Base-by-base conservation (phyloP, 768 basidiomycete genomes). In the Amanita inopinata region DNA sequence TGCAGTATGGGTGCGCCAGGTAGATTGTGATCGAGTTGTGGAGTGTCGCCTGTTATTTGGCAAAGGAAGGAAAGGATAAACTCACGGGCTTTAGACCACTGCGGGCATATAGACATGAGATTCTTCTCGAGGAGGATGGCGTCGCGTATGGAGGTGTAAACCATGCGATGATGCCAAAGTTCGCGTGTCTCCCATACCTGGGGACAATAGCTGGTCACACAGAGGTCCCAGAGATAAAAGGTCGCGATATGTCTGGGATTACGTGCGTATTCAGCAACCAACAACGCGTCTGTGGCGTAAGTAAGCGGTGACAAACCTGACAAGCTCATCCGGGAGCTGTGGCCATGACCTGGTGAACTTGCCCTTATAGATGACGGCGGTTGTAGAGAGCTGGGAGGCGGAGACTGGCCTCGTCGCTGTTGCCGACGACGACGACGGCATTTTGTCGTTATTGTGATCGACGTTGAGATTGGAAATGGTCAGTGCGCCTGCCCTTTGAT, bases 101-200 rank as follows among this genome's bases (percentile, higher is more conserved):
- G 53, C 0, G 74, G 73, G 53, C 76, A 80, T 47, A 83, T 64
- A 30, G 60, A 52, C 80, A 83, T 83, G 40, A 84, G 52, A 48
- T 66, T 67, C 53, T 55, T 62, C 50, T 83, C 80, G 15, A 83
- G 55, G 8, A 76, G 71, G 17, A 62, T 56, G 14, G 74, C 71
- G 63, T 83, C 78, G 56, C 81, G 79, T 50, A 84, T 58, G 34
- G 69, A 64, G 8, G 69, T 66, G 56, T 74, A 85, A 1, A 78
- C 71, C 60, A 81, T 73, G 46, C 79, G 65, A 7, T 69, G 66
- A 33, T 73, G 71, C 82, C 80, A 84, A 10, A 64, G 56, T 35
- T 76, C 71, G 43, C 66, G 70, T 32, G 57, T 44, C n/a, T 72
- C 70, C 67, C 67, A 58, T 53, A 59, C 52, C 51, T 62, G 61